phyloP scores from a whole-genome alignment of 179 eudicot species.

The Spergularia azorica region DNA sequence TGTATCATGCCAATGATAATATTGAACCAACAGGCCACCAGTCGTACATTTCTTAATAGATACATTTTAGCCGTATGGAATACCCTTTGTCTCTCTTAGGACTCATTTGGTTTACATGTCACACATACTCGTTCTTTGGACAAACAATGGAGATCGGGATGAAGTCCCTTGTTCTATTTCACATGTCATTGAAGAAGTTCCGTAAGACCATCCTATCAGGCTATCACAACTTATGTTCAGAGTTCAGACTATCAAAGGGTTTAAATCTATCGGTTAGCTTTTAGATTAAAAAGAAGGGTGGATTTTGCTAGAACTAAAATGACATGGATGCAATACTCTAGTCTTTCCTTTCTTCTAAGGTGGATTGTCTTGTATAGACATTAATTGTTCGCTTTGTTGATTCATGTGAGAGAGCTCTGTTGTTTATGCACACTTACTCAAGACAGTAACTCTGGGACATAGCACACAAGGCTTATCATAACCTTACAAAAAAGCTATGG shows the following conservation, averaged over 20 bases:
- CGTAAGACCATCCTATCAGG: not conserved
- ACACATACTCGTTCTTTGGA: not conserved
- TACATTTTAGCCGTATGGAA: not conserved
- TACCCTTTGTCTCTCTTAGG: not conserved
- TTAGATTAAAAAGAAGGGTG: no score
- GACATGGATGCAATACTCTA: not conserved
- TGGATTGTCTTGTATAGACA: no score
- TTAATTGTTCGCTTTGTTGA: no score
- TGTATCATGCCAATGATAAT: not conserved
- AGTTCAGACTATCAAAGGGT: no score
- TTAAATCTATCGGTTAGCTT: no score
- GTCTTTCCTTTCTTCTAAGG: no score
- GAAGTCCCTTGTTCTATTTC: not conserved
- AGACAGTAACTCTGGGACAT: no score
- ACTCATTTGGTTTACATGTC: not conserved
- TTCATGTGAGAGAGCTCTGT: no score
- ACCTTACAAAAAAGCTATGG: no score
- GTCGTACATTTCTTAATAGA: not conserved
- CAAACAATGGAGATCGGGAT: not conserved
- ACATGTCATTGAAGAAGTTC: no score
- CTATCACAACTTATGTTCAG: constrained; percentile 3
- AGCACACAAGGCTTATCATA: no score
- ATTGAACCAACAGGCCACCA: not conserved
- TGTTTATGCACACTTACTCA: no score
- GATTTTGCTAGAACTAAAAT: not conserved